Conservation (phyloP, 768 basidiomycete species). For the Imleria badia region DNA sequence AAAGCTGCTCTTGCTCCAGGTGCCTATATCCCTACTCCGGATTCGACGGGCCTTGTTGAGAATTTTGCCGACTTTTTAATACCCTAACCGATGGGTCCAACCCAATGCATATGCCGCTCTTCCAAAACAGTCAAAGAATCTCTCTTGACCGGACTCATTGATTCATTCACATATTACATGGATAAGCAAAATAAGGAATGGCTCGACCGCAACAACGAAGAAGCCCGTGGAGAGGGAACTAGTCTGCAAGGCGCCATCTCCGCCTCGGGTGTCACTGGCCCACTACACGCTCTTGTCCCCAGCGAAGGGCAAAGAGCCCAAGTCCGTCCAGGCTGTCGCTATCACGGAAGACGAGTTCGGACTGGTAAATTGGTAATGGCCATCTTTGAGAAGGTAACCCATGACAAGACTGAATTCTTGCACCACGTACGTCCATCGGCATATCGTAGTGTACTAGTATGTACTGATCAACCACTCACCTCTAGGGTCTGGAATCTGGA, state of each 20-base stretch:
- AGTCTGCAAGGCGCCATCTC: slow-evolving; percentile 72
- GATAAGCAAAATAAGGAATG: slow-evolving; percentile 76
- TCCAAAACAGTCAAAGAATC: no score
- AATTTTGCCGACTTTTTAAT: no score
- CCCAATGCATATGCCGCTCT: no score
- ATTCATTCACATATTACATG: no score
- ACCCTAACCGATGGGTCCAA: no score
- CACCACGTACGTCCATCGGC: slow-evolving; percentile 67
- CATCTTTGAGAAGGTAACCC: slow-evolving; percentile 86
- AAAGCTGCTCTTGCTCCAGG: no score
- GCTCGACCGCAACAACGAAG: slow-evolving; percentile 89
- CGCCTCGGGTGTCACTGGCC: slow-evolving; percentile 41
- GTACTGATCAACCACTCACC: not conserved
- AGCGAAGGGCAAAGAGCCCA: slow-evolving; percentile 76
- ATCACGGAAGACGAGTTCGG: slow-evolving; percentile 92
- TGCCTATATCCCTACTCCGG: no score
- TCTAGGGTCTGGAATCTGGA: slow-evolving; percentile 61
- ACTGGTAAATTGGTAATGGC: slow-evolving; percentile 96
- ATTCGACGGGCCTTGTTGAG: no score
- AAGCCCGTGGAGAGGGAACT: slow-evolving; percentile 82
- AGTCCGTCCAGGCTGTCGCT: slow-evolving; percentile 56
- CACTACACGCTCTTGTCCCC: slow-evolving; percentile 54
- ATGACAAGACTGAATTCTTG: slow-evolving; percentile 85
- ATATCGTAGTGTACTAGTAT: no score
- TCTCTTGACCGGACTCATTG: no score